phyloP scores from a whole-genome alignment of 2,329 filamentous ascomycete species.

The Epichloe gansuensis region DNA sequence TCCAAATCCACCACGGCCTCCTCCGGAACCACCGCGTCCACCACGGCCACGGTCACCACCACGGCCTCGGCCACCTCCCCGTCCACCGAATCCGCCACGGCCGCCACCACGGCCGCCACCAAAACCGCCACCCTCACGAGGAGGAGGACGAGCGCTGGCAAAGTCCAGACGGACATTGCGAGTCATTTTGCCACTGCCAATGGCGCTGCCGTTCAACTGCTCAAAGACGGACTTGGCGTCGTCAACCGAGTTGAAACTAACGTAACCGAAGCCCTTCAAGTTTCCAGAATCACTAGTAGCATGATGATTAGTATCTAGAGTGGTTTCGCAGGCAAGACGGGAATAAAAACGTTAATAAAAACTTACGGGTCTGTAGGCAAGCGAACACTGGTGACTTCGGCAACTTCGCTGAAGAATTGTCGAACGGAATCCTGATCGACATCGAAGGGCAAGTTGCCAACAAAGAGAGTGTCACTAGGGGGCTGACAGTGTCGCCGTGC shows the following conservation, averaged over 20 bases:
- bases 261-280: conserved; percentile 88
- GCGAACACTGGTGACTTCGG: conserved; percentile 64
- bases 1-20: conserved; percentile 40
- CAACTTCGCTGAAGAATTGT: conserved; percentile 61
- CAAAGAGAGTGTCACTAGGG: conserved; percentile 80
- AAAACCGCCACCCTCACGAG: conserved; percentile 41
- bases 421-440: conserved; percentile 64
- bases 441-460: conserved; percentile 83
- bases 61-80: conserved; percentile 25
- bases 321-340: neutral
- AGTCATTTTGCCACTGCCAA: conserved; percentile 53
- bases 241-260: conserved; percentile 70
- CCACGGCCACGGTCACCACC: conserved; percentile 28
- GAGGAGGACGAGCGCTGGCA: conserved; percentile 53
- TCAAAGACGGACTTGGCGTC: conserved; percentile 69
- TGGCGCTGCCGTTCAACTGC: conserved; percentile 52
- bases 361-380: conserved; percentile 73
- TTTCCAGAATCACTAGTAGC: conserved; percentile 56
- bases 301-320: neutral
- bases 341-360: neutral
- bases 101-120: conserved; percentile 41
- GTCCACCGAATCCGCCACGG: conserved; percentile 33
- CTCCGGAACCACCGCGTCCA: conserved; percentile 37
- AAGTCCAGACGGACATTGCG: conserved; percentile 76
- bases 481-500: conserved; percentile 70